A percentile compares a stretch with the other conserved stretches of the same genome.
Conservation (phyloP, 73 alveolate species). For the Stentor roeselii region DNA sequence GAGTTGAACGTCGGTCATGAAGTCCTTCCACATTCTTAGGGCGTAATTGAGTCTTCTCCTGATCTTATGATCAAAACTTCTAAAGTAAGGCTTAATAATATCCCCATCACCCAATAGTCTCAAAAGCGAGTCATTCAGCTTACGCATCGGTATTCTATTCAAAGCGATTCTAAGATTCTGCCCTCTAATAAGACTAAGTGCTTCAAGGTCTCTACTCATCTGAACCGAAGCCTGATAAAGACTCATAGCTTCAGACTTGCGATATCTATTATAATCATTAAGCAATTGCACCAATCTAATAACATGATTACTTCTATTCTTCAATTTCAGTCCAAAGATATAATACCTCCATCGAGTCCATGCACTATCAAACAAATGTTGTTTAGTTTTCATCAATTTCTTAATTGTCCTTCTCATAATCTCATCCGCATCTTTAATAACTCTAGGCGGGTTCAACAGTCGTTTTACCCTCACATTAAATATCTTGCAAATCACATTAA, state of each 20-base stretch:
- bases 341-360: neutral
- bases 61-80: neutral
- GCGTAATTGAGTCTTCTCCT: neutral
- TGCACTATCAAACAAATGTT: neutral
- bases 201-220: too few relatives aligned
- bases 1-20: neutral
- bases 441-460: neutral
- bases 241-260: too few relatives aligned
- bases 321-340: neutral
- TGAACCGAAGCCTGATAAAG: too few relatives aligned
- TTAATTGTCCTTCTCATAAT: neutral
- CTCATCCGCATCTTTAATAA: neutral
- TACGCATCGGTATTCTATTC: neutral
- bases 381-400: neutral
- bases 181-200: too few relatives aligned
- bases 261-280: neutral
- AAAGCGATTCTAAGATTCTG: neutral
- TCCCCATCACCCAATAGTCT: too few relatives aligned
- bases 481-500: neutral
- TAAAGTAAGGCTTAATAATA: neutral
- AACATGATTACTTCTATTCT: neutral
- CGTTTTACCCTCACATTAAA: neutral
- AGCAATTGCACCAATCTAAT: neutral
- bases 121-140: too few relatives aligned
- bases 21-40: neutral